These are phyloP conservation scores for Magnusiomyces suaveolens DNA, from an alignment of 1,139 yeast genomes.

Conservation along the genomic window DNA sequence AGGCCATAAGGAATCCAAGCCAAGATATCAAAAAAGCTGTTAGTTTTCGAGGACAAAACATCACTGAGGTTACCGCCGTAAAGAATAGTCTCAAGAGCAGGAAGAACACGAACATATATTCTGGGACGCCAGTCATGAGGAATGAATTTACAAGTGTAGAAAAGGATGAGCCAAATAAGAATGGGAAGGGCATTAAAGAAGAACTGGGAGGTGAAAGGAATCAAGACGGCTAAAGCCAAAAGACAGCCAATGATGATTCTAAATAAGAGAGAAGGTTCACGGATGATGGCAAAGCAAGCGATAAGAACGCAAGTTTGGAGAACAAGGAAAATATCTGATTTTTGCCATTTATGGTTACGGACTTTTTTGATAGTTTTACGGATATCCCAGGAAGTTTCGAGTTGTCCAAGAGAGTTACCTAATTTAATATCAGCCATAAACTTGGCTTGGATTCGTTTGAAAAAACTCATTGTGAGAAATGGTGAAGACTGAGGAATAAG, in stretches of 20 bases:
- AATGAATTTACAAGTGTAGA: constrained; percentile 69
- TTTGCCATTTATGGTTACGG: constrained; percentile 38
- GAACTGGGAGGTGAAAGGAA: constrained; percentile 79
- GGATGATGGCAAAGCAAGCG: constrained; percentile 43
- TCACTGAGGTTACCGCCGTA: constrained; percentile 90
- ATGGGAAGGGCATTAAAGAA: constrained; percentile 80
- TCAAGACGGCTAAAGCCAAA: constrained; percentile 37
- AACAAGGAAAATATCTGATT: constrained; percentile 26
- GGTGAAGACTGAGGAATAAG: no score
- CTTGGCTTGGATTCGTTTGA: constrained; percentile 21
- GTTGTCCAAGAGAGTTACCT: constrained; percentile 45
- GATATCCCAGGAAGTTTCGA: constrained; percentile 53
- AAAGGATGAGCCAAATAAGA: constrained; percentile 77
- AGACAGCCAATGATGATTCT: constrained; percentile 22
- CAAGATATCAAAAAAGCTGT: constrained; percentile 58
- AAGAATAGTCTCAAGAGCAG: constrained; percentile 87
- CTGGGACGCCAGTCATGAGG: constrained; percentile 77
- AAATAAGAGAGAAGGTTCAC: constrained; percentile 43
- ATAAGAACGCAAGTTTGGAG: constrained; percentile 30
- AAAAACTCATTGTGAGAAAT: constrained; percentile 17
- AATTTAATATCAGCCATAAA: constrained; percentile 46
- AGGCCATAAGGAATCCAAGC: constrained; percentile 97
- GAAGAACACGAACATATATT: constrained; percentile 80
- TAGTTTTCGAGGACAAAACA: constrained; percentile 68
- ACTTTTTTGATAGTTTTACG: constrained; percentile 41